Base-by-base conservation (phyloP, 1,284 basidiomycete species). In the Chalciporus sp. region DNA sequence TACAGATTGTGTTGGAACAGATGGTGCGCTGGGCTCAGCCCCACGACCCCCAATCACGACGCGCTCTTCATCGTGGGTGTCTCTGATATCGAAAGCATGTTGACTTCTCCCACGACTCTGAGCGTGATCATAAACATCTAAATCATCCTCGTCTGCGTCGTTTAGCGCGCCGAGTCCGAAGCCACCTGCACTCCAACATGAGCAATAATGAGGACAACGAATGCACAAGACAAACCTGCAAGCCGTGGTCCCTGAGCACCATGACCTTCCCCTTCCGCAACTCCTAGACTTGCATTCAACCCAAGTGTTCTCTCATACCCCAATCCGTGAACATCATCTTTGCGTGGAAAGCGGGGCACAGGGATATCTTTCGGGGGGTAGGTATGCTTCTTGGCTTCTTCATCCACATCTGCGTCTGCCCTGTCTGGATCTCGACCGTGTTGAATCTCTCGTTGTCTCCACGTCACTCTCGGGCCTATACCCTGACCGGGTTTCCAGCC, bases 401-500 rank as follows among this genome's bases (percentile, higher is more conserved):
- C 86, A 48, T 90, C 84, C 29, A 85, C 83, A 2, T 82, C 81
- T 0, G 72, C 71, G 20, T 79, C 73, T 0, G 76, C 61, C 26
- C 74, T 71, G 11, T 77, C 75, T 12, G 75, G 70, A 16, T 79
- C 79, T 14, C 69, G 72, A 33, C 80, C 64, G 63, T 90, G 85
- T 66, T 95, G 92, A 16, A 84, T 75, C 59, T 81, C 83, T 37
- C 89, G 83, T 65, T 92, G 86, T 37, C 84, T 80, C 52, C 89
- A 82, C 2, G 92, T 86, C n/a, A 98, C 77, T 7, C 95, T 84
- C 1, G 95, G 94, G 0, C 96, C 96, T 26, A 98, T 84, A 5
- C 95, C 96, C 70, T 97, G 94, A 0, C 95, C 96, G 0, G 86
- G 74, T 52, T 88, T 81, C 96, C 96, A 98, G 0, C 96, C 96